These are phyloP conservation scores for Ogataea sp. DNA, from an alignment of 805 yeast genomes.

Conservation along the genomic window DNA sequence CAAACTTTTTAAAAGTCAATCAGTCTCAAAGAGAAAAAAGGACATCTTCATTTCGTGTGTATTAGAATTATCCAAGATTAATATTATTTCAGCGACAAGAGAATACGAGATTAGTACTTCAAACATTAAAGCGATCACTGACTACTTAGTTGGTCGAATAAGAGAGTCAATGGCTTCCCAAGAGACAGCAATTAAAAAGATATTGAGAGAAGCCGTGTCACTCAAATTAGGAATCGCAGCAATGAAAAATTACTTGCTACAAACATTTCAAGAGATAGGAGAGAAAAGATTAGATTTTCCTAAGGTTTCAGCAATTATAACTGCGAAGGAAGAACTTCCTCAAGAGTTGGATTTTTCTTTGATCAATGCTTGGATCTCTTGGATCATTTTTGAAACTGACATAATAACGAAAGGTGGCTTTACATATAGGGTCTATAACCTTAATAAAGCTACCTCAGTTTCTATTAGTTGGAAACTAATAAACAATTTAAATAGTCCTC, in stretches of 20 bases:
- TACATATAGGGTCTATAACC: not conserved
- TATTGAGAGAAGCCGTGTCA: not conserved
- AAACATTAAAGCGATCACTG: not conserved
- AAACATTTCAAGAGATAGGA: not conserved
- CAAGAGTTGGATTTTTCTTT: too few species aligned
- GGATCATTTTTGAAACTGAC: not conserved
- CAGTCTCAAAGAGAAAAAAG: conserved; percentile 7
- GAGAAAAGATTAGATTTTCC: not conserved
- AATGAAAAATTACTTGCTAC: not conserved
- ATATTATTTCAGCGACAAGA: conserved; percentile 16
- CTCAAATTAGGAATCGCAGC: not conserved
- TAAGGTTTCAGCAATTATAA: too few species aligned
- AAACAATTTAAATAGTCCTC: not conserved
- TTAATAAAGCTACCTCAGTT: not conserved
- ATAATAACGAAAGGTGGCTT: not conserved
- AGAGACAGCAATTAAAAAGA: not conserved
- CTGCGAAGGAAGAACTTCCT: too few species aligned
- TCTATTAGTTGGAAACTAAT: not conserved
- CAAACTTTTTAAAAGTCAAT: conserved; percentile 4
- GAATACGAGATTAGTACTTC: conserved; percentile 12
- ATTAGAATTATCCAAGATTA: conserved; percentile 12
- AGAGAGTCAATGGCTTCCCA: not conserved
- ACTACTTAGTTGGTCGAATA: not conserved
- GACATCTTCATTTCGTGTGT: conserved; percentile 20
- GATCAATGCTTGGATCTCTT: not conserved